Evolutionary conservation across 305 asterid species (phyloP).

Genomic region (Fraxinus nigra): DNA sequence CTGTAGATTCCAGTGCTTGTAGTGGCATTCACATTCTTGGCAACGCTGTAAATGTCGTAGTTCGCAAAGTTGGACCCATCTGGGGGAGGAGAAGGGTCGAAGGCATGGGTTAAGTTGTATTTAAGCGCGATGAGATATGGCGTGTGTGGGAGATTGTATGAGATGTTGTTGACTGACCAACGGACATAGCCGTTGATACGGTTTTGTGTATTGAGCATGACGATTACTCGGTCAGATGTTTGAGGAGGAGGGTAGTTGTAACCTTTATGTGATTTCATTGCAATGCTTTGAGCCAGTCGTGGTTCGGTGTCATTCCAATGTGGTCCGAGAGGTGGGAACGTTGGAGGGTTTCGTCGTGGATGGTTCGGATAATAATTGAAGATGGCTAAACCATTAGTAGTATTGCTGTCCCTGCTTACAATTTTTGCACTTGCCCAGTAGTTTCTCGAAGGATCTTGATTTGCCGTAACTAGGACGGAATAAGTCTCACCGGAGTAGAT

Average conservation of each 20-base stretch:
- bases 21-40: slow-evolving; percentile 52
- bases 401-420: slow-evolving; percentile 50
- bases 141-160: slow-evolving; percentile 62
- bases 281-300: slow-evolving; percentile 46
- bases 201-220: slow-evolving; percentile 85
- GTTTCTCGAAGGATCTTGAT: slow-evolving; percentile 67
- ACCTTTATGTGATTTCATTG: slow-evolving; percentile 46
- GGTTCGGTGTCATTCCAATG: slow-evolving; percentile 51
- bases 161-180: slow-evolving; percentile 81
- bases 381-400: slow-evolving; percentile 63
- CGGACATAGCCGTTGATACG: slow-evolving; percentile 36
- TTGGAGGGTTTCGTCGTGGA: slow-evolving; percentile 49
- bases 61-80: slow-evolving; percentile 39
- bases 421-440: slow-evolving; percentile 63
- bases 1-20: slow-evolving; percentile 50
- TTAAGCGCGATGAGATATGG: slow-evolving; percentile 67
- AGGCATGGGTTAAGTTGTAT: slow-evolving; percentile 30
- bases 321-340: slow-evolving; percentile 58
- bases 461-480: slow-evolving; percentile 65
- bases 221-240: slow-evolving; percentile 56
- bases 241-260: slow-evolving; percentile 60
- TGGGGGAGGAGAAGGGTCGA: slow-evolving; percentile 60
- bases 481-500: slow-evolving; percentile 85
- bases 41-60: slow-evolving; percentile 40
- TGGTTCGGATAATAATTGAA: slow-evolving; percentile 75